phyloP scores from a whole-genome alignment of 495 filamentous ascomycete species.

The Aspergillus leporis region DNA sequence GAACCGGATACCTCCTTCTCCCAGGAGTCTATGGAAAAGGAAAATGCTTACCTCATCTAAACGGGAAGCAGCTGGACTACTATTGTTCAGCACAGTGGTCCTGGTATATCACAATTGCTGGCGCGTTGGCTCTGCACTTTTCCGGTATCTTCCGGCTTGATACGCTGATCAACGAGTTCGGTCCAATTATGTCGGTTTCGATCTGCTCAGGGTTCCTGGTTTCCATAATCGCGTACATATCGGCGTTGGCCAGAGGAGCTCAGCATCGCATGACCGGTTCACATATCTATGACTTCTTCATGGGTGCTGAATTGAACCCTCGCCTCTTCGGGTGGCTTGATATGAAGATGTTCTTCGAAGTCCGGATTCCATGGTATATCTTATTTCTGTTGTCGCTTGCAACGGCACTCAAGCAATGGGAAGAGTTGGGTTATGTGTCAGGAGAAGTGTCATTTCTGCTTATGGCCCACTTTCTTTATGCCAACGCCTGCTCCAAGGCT shows the following conservation, averaged over 20 bases:
- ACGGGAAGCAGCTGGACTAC: constrained; percentile 77
- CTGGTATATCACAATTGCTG: constrained; percentile 77
- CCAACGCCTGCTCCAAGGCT: constrained; percentile 91
- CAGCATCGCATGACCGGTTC: constrained; percentile 92
- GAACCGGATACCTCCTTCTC: constrained; percentile 69
- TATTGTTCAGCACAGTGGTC: constrained; percentile 82
- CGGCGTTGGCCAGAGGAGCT: constrained; percentile 71
- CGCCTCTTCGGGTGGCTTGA: constrained; percentile 85
- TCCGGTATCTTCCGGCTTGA: constrained; percentile 79
- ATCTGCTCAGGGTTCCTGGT: constrained; percentile 83
- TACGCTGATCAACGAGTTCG: constrained; percentile 87
- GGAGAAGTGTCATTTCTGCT: constrained; percentile 81
- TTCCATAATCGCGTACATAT: constrained; percentile 75
- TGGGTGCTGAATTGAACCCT: constrained; percentile 96
- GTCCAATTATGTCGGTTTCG: constrained; percentile 79
- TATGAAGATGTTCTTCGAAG: constrained; percentile 99
- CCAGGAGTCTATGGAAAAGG: constrained; percentile 79
- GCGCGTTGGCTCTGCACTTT: constrained; percentile 66
- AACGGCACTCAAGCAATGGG: constrained; percentile 83
- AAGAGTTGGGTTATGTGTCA: constrained; percentile 82
- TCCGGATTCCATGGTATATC: constrained; percentile 94
- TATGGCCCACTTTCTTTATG: constrained; percentile 90
- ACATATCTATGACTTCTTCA: constrained; percentile 95
- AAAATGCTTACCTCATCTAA: constrained; percentile 75
- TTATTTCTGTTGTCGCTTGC: constrained; percentile 74